Evolutionary conservation across 805 yeast genomes (phyloP), one percentile per base, ranked within the genome.

Genomic region (Tetrapisispora taiwanensis): DNA sequence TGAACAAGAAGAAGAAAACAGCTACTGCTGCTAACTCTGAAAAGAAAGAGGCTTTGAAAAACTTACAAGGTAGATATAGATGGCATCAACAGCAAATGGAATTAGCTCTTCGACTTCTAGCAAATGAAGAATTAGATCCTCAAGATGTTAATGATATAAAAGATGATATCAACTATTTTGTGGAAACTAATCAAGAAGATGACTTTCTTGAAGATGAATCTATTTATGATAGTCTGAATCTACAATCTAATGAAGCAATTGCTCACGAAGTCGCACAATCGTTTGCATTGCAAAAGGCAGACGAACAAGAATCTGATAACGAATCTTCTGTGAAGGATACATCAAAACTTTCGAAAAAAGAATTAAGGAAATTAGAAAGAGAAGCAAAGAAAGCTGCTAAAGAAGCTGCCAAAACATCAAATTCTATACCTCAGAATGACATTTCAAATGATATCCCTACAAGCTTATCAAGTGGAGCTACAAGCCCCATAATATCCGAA

Each of bases 121-220:
- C 87, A 44, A 85, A 84, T 61, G 95, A 86, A 51, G 82, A 78
- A 44, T 67, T 90, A 49, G 86, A 81, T 39, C 84, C 89, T 1
- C 90, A 84, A 22, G 74, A 75, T 45, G 79, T 90, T 6, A 81
- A 78, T 55, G 78, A 72, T 18, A 75, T 90, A 44, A 80, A 81
- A 58, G 97, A 90, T 45, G 97, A 90, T 60, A 82, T 90, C 58
- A 84, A 78, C 54, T 90, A 88, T 67, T 90, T 83, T 62, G 90
- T 90, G 22, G 97, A 90, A 53, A 81, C 86, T 42, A 90, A 89
- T 61, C 92, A 84, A 66, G 95, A 87, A 39, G 86, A 77, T 6
- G 95, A 87, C 54, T 90, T 88, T 61, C 81, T 89, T 30, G 97
- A 87, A 57, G 95, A 90, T 63, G 96, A 89, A 56, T 86, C 86